Conservation (phyloP, 2,329 filamentous ascomycete species). For the Phaeosphaeriaceae sp. region DNA sequence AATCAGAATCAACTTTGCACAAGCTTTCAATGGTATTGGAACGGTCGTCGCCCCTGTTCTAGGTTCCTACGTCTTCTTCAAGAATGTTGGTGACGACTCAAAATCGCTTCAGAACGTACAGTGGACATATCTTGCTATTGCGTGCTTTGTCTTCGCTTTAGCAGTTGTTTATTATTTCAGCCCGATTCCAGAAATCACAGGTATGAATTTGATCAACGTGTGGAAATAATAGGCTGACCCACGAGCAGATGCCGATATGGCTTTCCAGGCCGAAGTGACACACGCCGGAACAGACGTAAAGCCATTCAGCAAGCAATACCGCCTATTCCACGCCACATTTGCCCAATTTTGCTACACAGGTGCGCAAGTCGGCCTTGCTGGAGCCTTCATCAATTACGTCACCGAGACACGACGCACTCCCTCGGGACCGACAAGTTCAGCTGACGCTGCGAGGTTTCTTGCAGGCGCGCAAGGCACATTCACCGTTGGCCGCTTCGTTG, state of each 20-base stretch:
- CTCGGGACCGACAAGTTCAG: constrained; percentile 45
- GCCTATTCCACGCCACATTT: constrained; percentile 75
- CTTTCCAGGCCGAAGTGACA: constrained; percentile 53
- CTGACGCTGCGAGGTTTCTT: constrained; percentile 70
- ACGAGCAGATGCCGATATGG: constrained; percentile 58
- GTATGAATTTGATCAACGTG: constrained; percentile 11
- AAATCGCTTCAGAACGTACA: constrained; percentile 65
- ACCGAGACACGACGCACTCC: constrained; percentile 52
- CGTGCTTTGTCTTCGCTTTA: constrained; percentile 64
- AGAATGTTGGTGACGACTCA: constrained; percentile 56
- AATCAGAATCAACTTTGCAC: constrained; percentile 64
- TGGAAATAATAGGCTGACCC: background rate
- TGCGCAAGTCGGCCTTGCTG: constrained; percentile 66
- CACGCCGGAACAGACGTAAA: constrained; percentile 50
- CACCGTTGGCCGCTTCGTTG: constrained; percentile 73
- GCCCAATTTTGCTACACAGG: constrained; percentile 84
- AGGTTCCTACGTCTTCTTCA: constrained; percentile 67
- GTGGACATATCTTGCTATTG: constrained; percentile 69
- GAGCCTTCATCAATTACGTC: constrained; percentile 54
- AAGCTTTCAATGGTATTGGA: constrained; percentile 65
- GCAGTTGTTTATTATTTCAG: constrained; percentile 65
- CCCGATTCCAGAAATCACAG: constrained; percentile 61
- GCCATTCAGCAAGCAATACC: constrained; percentile 67
- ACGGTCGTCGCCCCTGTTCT: constrained; percentile 66
- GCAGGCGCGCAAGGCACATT: constrained; percentile 78